Percentiles rank a stretch among this genome's conserved stretches.
phyloP scores from a whole-genome alignment of 164 flowering plant species.

The Magnolia kwangsiensis region DNA sequence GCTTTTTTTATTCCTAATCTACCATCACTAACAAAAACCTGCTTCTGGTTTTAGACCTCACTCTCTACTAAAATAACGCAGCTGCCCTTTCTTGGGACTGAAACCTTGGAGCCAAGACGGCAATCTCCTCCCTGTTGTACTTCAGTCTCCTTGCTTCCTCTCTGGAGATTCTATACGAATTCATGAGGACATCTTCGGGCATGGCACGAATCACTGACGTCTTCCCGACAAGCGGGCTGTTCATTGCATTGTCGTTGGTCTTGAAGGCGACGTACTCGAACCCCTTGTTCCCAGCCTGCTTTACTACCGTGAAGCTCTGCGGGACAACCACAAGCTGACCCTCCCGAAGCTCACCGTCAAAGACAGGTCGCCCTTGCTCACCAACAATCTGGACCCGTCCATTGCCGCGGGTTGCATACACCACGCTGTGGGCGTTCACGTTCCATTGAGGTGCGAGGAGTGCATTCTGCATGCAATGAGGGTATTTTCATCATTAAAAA shows the following conservation, averaged over 20 bases:
- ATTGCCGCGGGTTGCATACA: conserved; percentile 44
- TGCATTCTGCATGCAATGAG: conserved; percentile 35
- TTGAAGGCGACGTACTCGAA: conserved; percentile 33
- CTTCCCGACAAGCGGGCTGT: conserved; percentile 41
- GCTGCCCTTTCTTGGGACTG: not conserved
- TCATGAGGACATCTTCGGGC: conserved; percentile 25
- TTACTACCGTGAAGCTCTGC: conserved; percentile 41
- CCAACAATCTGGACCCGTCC: conserved; percentile 44
- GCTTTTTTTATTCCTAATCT: too few species aligned
- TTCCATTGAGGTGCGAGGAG: conserved; percentile 51
- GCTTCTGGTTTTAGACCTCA: too few species aligned
- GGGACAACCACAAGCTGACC: conserved; percentile 52
- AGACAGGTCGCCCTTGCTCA: conserved; percentile 33
- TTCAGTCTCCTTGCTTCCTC: conserved; percentile 51
- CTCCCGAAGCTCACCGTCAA: conserved; percentile 36
- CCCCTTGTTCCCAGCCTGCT: conserved; percentile 36
- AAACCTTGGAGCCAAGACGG: conserved; percentile 23
- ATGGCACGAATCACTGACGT: conserved; percentile 37
- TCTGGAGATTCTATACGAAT: conserved; percentile 17
- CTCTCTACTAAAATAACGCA: too few species aligned
- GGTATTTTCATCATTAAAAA: too few species aligned
- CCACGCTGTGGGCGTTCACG: conserved; percentile 48
- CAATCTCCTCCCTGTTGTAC: conserved; percentile 30
- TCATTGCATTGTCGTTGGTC: conserved; percentile 44
- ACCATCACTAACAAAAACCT: too few species aligned